Evolutionary conservation across 108 stramenopile genomes (phyloP), one percentile per base, ranked within the genome.

Genomic region (Asterionellopsis glacialis): DNA sequence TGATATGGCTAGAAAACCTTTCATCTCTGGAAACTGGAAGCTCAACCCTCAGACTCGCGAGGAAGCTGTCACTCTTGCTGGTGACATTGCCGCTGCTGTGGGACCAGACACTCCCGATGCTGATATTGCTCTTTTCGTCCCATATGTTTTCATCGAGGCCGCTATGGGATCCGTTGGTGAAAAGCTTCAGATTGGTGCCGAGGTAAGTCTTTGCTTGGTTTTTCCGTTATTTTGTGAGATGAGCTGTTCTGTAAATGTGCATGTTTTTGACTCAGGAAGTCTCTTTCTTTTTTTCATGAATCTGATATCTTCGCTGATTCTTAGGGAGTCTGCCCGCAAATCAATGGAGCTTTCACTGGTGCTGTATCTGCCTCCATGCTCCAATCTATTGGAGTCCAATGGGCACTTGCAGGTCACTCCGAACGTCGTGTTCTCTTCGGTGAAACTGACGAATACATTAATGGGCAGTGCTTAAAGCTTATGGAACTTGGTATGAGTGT

Each of bases 261-360:
- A 48, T 48, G 6, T 48, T 19, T 16, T 48, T 16, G 19, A 48
- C 21, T 9, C 2, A 9, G 19, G 47, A 9, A 48, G 5, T 48
- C 21, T 19, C 47, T 7, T 16, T 9, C 9, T 48, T 48, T 48
- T 2, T 5, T 9, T 48, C 9, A 2, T 9, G 1, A 9, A 19
- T 5, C 47, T 48, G 19, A 21, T 16, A 5, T 48, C 47, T 47
- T 27, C 42, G 18, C 21, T 49, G 24, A 5, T 45, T 21, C 24
- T 16, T 55, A 84, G 87, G 80, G 67, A 25, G 73, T 76, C 41
- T 84, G 69, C 45, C 80, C 85, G 22, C 82, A 93, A 66, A 76
- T 78, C 10, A 80, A 80, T 13, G 98, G 99, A 51, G 99, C 99
- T 6, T 98, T 81, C 81, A 99, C 99, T n/a, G 99, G 97, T 43